Conservation (phyloP, 1,284 basidiomycete genomes). For the Moniliophthora roreri region DNA sequence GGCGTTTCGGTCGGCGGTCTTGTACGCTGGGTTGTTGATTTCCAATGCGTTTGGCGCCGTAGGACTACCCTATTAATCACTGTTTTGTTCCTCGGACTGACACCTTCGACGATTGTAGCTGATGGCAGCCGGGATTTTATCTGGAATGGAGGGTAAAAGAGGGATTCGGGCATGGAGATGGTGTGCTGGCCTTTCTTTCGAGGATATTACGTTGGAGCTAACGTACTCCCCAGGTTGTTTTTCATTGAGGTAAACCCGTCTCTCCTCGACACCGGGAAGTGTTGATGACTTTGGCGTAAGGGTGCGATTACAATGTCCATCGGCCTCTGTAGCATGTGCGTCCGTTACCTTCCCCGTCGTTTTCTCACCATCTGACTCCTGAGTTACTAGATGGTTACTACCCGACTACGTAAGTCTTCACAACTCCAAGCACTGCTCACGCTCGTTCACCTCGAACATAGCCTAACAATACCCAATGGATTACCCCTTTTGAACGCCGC, state of each 20-base stretch:
- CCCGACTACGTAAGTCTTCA: slow-evolving; percentile 50
- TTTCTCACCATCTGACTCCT: background rate
- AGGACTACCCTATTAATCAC: slow-evolving; percentile 21
- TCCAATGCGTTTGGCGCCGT: slow-evolving; percentile 78
- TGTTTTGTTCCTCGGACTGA: slow-evolving; percentile 5
- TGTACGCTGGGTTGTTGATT: slow-evolving; percentile 67
- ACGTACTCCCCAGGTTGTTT: slow-evolving; percentile 44
- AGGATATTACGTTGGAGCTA: background rate
- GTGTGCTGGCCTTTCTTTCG: slow-evolving; percentile 29
- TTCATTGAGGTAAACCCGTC: slow-evolving; percentile 61
- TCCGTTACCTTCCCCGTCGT: background rate
- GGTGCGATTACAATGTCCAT: slow-evolving; percentile 56
- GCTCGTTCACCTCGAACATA: slow-evolving; percentile 22
- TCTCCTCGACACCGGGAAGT: too few species aligned
- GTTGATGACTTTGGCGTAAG: slow-evolving; percentile 29
- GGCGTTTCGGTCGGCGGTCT: slow-evolving; percentile 66
- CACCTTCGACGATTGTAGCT: slow-evolving; percentile 34
- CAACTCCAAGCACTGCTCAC: background rate
- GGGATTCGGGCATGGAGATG: slow-evolving; percentile 78
- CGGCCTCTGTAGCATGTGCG: slow-evolving; percentile 57
- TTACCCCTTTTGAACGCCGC: slow-evolving; percentile 54
- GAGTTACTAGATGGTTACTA: slow-evolving; percentile 43
- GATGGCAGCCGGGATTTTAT: slow-evolving; percentile 69
- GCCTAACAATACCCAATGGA: slow-evolving; percentile 69
- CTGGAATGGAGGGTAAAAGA: slow-evolving; percentile 63